These are phyloP conservation scores for Neonectria punicea DNA, from an alignment of 2,329 filamentous ascomycete genomes.

Conservation along the genomic window DNA sequence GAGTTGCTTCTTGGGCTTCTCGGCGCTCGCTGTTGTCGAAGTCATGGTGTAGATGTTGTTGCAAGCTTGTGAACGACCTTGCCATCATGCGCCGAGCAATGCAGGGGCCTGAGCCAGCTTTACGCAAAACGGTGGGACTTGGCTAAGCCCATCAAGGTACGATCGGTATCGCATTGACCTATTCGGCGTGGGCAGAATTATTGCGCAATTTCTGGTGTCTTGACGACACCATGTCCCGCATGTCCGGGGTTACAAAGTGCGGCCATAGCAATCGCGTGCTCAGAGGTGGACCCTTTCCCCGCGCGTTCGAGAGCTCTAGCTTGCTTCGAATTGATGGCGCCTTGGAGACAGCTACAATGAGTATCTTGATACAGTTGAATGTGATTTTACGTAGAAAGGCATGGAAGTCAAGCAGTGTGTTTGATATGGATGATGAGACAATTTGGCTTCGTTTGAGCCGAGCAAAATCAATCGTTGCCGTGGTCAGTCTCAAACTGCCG, in stretches of 20 bases:
- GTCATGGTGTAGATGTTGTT: slow-evolving; percentile 4
- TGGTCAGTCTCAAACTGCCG: background rate
- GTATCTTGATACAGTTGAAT: no score
- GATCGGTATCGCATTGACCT: background rate
- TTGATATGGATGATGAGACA: background rate
- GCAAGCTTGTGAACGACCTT: background rate
- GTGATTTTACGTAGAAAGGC: no score
- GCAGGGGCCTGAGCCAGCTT: slow-evolving; percentile 6
- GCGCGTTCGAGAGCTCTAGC: slow-evolving; percentile 3
- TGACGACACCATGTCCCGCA: slow-evolving; percentile 10
- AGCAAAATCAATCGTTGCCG: background rate
- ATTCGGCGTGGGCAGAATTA: background rate
- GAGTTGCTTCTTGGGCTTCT: slow-evolving; percentile 50
- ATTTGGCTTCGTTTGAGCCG: background rate
- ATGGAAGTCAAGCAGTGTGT: no score
- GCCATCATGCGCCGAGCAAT: background rate
- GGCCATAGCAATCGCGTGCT: slow-evolving; percentile 18
- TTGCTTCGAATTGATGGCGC: background rate
- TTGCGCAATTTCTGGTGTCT: slow-evolving; percentile 13
- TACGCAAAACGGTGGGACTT: slow-evolving; percentile 4
- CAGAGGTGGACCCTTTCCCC: slow-evolving; percentile 18
- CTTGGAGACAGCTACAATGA: background rate
- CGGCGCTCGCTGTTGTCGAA: background rate
- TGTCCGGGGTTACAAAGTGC: background rate
- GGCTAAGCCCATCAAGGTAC: background rate